Evolutionary conservation across 75 land plant species (phyloP).

Genomic region (Chamaecyparis obtusa): DNA sequence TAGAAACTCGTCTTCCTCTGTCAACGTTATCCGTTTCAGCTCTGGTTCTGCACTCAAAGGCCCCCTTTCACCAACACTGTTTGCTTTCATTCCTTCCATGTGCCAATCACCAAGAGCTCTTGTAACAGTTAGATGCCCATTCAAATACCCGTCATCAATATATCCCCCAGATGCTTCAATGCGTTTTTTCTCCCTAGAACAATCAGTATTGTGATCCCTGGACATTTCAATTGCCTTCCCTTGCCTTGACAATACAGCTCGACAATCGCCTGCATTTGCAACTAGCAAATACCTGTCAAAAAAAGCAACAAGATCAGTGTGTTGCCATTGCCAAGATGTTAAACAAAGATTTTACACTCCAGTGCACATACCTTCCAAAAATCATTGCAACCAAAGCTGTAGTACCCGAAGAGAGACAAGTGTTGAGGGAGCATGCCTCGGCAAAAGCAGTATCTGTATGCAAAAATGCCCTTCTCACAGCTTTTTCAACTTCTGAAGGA

Average conservation of each 20-base stretch:
- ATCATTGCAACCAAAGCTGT: conserved; percentile 75
- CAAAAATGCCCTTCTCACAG: conserved; percentile 58
- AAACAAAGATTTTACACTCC: not conserved
- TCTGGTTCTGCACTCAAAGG: conserved; percentile 77
- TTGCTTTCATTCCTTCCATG: conserved; percentile 53
- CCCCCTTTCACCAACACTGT: conserved; percentile 22
- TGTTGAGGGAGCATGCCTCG: conserved; percentile 35
- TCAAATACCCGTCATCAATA: conserved; percentile 66
- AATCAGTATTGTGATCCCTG: conserved; percentile 56
- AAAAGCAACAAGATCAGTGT: conserved; percentile 1
- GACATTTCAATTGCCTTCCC: conserved; percentile 66
- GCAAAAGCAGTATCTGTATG: conserved; percentile 61
- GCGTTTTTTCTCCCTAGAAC: conserved; percentile 36
- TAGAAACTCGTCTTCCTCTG: conserved; percentile 73
- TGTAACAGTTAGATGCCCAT: conserved; percentile 58
- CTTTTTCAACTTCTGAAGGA: conserved; percentile 65
- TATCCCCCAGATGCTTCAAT: conserved; percentile 61
- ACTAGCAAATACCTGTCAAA: conserved; percentile 55
- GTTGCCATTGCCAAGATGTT: not conserved
- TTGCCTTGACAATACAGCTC: conserved; percentile 55
- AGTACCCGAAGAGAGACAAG: conserved; percentile 67
- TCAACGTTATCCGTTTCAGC: conserved; percentile 44
- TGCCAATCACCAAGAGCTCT: conserved; percentile 81
- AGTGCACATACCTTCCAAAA: conserved; percentile 48
- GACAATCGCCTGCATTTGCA: conserved; percentile 71